These are phyloP conservation scores for Rhododendron henanense DNA, from an alignment of 148 eudicot species.

Conservation along the genomic window DNA sequence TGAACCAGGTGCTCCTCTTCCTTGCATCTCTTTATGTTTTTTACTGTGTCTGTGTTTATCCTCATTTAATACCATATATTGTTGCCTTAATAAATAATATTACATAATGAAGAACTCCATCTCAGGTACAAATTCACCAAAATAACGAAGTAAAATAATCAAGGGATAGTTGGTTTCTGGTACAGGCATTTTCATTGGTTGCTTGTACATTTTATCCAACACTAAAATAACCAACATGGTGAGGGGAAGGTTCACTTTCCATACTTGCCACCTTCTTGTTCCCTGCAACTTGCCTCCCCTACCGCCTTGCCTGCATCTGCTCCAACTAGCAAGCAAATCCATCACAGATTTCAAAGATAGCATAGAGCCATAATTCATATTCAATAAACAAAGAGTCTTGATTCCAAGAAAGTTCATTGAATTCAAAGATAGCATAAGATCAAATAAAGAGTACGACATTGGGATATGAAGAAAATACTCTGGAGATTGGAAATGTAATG, in stretches of 20 bases:
- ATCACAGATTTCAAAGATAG: neutral
- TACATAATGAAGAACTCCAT: neutral
- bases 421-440: too few relatives aligned
- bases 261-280: neutral
- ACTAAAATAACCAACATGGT: neutral
- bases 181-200: neutral
- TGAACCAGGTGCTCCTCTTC: conserved; percentile 74
- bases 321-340: neutral
- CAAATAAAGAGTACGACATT: too few relatives aligned
- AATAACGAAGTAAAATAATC: neutral
- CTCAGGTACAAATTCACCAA: neutral
- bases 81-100: neutral
- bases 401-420: too few relatives aligned
- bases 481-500: too few relatives aligned
- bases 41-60: neutral
- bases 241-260: neutral
- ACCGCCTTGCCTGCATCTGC: neutral
- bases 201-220: neutral
- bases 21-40: conserved; percentile 6
- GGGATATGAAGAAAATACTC: too few relatives aligned
- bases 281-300: neutral
- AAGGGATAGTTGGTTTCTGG: neutral
- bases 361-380: too few relatives aligned
- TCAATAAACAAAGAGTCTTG: too few relatives aligned
- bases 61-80: neutral